Evolutionary conservation across 2,329 filamentous ascomycete genomes (phyloP), one percentile per base, ranked within the genome.

Genomic region (Ceratocystis cubensis): DNA sequence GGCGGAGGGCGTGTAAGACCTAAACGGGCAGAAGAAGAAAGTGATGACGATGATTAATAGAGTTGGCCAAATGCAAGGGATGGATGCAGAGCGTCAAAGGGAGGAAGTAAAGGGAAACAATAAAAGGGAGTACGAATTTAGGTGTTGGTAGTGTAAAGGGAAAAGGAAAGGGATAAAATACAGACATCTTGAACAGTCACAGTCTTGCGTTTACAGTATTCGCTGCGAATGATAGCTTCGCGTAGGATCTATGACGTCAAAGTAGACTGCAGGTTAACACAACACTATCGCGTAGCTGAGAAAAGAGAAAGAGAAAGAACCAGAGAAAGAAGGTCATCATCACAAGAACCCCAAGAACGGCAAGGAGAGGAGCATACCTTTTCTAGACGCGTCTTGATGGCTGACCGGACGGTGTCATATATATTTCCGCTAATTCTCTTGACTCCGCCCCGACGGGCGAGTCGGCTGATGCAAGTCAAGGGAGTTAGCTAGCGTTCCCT

Each of bases 381-480:
- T 4, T 75, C 70, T 0, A 92, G 74, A 0, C 79, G 76, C 0
- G 71, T 68, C 25, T 79, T 82, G 1, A 92, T 64, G 0, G 78
- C 82, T 0, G 3, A 20, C 0, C 89, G 78, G 0, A 80, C 74
- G 0, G 88, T 85, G 0, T 84, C 78, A 71, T 92, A 92, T 2
- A 91, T 86, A 0, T 59, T 70, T 0, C 73, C 81, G 0, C 85
- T 86, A 7, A 92, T 90, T 0, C 88, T 79, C 73, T 91, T 91
- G 0, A 93, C 86, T 0, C 89, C 89, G 1, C 88, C 89, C 5
- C 89, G 84, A 5, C 89, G 83, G 1, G 89, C 89, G 0, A 93
- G 75, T 50, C 88, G 85, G 70, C 88, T 86, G 64, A 2, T 28
- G 45, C 25, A 59, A 8, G 53, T 28, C 17, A 50, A 20, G 2